Evolutionary conservation across 768 basidiomycete genomes (phyloP).

Genomic region (Fomitopsis pulvina): DNA sequence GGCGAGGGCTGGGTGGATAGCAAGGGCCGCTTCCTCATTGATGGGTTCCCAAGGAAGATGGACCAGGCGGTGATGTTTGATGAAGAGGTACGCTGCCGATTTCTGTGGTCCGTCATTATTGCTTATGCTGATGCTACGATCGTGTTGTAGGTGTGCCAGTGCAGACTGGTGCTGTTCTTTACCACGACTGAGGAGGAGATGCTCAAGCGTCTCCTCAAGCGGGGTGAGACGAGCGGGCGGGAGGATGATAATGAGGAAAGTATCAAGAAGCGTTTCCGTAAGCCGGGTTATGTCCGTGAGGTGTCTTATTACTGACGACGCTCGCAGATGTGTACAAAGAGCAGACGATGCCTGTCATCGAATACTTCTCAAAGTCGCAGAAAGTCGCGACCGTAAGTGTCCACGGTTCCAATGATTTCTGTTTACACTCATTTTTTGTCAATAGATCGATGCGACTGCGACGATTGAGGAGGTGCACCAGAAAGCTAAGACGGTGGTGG

Average conservation of each 20-base stretch:
- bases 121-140: background rate
- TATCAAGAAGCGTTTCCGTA: slow-evolving; percentile 95
- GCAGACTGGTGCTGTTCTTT: slow-evolving; percentile 80
- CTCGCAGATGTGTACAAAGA: slow-evolving; percentile 71
- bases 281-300: slow-evolving; percentile 20
- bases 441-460: slow-evolving; percentile 65
- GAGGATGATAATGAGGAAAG: slow-evolving; percentile 95
- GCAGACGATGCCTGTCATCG: slow-evolving; percentile 90
- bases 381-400: slow-evolving; percentile 75
- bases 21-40: slow-evolving; percentile 84
- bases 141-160: slow-evolving; percentile 61
- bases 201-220: slow-evolving; percentile 77
- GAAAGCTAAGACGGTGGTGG: slow-evolving; percentile 49
- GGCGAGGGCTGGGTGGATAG: slow-evolving; percentile 63
- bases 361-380: slow-evolving; percentile 57
- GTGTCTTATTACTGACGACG: background rate
- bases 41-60: slow-evolving; percentile 98
- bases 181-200: slow-evolving; percentile 85
- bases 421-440: background rate
- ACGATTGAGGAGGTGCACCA: slow-evolving; percentile 67
- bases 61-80: slow-evolving; percentile 95
- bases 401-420: background rate
- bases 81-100: slow-evolving; percentile 47
- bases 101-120: background rate
- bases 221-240: slow-evolving; percentile 89